Conservation (phyloP, 306 rosid species). For the Pterocarpus macrocarpus region DNA sequence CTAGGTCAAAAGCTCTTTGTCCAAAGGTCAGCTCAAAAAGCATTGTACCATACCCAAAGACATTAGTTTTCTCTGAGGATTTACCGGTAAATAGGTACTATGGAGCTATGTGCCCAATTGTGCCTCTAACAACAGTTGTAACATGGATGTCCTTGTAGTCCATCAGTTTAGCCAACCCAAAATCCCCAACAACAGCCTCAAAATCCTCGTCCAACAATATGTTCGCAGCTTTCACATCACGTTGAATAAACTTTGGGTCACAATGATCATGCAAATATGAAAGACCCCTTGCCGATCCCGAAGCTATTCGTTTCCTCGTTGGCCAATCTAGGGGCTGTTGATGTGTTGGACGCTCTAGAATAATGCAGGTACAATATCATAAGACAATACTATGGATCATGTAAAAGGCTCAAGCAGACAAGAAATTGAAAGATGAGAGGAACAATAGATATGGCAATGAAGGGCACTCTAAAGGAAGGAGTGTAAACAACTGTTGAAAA, state of each 20-base stretch:
- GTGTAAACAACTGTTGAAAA: background rate
- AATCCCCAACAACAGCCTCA: conserved; percentile 87
- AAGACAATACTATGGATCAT: background rate
- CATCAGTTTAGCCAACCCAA: conserved; percentile 84
- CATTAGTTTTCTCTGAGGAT: conserved; percentile 83
- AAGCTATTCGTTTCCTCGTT: conserved; percentile 74
- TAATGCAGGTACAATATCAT: conserved; percentile 30
- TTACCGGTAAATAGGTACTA: conserved; percentile 79
- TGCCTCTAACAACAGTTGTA: conserved; percentile 80
- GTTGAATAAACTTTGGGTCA: conserved; percentile 81
- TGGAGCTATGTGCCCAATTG: conserved; percentile 82
- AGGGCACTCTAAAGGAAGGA: background rate
- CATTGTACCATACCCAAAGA: conserved; percentile 82
- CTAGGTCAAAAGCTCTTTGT: conserved; percentile 82
- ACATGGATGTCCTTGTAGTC: conserved; percentile 86
- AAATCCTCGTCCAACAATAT: conserved; percentile 83
- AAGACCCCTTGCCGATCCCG: conserved; percentile 86
- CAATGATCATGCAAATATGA: conserved; percentile 84
- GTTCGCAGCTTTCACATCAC: conserved; percentile 83
- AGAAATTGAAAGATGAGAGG: background rate
- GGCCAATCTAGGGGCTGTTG: conserved; percentile 84
- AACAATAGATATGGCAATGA: background rate
- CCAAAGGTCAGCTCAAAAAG: conserved; percentile 86
- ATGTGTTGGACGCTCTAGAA: conserved; percentile 70
- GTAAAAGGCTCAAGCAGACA: background rate